Base-by-base conservation (phyloP, 208 protist genomes). In the Strigomonas galati region DNA sequence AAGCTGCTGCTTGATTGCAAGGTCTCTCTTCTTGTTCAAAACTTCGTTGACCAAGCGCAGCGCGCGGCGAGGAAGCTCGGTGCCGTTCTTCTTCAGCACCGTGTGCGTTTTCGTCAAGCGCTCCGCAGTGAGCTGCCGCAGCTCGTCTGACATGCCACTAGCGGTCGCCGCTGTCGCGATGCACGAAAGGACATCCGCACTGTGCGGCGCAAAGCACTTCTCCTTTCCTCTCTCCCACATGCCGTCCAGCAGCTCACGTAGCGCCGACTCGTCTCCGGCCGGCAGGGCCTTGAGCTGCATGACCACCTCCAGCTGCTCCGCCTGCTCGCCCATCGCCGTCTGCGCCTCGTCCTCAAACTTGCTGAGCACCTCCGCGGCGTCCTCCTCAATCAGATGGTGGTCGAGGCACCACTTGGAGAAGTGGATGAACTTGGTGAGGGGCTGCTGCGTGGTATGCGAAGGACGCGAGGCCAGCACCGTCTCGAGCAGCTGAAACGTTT, bases 171-270 rank as follows among this genome's bases (percentile, higher is more conserved):
- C 74, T 0, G 82, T 75, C 0, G 84, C 89, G 32, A 95, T 79
- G 12, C 79, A 77, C 0, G 86, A 93, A 1, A 95, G 78, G 35
- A 95, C 89, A 53, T 95, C 89, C 12, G 76, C 67, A 61, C 89
- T 95, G 46, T 73, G 73, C 15, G 89, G 89, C 21, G 52, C 58
- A 23, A 92, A 84, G 61, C 59, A 77, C 59, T 73, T 67, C 3
- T 57, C 27, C 6, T 57, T 49, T 0, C 82, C 84, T 0, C 65
- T 71, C 19, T 59, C 32, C 86, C 89, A 94, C 59, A 94, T 59
- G 15, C 73, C 69, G 17, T 94, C 72, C 9, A 83, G 40, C 2
- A 81, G 62, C 14, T 62, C 31, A 0, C 44, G 23, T 19, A 84
- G 77, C 6, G 72, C 82, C 37, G 58, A 74, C 14, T 75, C 78